Percentiles rank a stretch among this genome's conserved stretches.
These are phyloP conservation scores for Knufia petricola DNA, from an alignment of 2,329 filamentous ascomycete species.

Conservation along the genomic window DNA sequence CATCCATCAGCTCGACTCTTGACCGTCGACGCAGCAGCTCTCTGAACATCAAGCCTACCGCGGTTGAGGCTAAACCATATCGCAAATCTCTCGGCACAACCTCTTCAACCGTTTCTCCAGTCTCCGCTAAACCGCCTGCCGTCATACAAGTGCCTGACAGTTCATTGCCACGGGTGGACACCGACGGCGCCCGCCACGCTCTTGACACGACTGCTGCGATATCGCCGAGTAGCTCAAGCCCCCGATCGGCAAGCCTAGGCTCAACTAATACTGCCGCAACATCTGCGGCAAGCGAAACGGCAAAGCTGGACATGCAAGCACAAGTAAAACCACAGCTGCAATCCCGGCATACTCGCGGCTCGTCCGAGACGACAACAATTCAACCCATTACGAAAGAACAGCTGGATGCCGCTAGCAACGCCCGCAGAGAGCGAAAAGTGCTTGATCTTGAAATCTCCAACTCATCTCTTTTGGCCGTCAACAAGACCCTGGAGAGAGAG, in stretches of 20 bases:
- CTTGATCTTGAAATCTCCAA: slow-evolving; percentile 95
- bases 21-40: slow-evolving; percentile 5
- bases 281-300: slow-evolving; percentile 15
- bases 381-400: slow-evolving; percentile 6
- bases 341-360: slow-evolving; percentile 2
- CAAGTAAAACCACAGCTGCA: slow-evolving; percentile 3
- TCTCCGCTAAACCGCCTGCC: background rate
- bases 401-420: slow-evolving; percentile 57
- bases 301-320: slow-evolving; percentile 11
- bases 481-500: slow-evolving; percentile 81
- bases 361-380: slow-evolving; percentile 1
- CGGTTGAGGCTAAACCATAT: slow-evolving; percentile 5
- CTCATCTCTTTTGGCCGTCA: slow-evolving; percentile 88
- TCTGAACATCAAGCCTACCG: background rate
- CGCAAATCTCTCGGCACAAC: slow-evolving; percentile 19
- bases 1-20: background rate
- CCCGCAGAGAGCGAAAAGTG: slow-evolving; percentile 84
- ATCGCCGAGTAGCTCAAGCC: slow-evolving; percentile 17
- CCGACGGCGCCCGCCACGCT: background rate
- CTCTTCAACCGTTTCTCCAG: slow-evolving; percentile 10
- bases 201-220: background rate
- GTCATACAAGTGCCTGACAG: slow-evolving; percentile 6
- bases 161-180: background rate
- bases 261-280: slow-evolving; percentile 18
- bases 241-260: slow-evolving; percentile 19